These are phyloP conservation scores for Cercophora samala DNA, from an alignment of 495 filamentous ascomycete genomes.

Conservation along the genomic window DNA sequence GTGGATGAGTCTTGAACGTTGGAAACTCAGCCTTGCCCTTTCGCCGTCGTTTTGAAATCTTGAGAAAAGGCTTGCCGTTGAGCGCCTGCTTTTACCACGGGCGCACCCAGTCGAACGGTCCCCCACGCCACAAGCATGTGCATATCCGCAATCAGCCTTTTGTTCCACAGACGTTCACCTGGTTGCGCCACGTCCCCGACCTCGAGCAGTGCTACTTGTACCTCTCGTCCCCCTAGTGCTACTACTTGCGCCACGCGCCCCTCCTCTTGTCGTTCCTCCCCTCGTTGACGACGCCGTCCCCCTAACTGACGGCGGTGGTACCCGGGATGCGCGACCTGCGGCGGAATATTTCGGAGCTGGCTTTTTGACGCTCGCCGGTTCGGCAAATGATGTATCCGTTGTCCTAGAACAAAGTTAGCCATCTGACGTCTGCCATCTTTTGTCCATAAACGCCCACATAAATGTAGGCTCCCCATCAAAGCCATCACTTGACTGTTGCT, in stretches of 20 bases:
- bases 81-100: neutral
- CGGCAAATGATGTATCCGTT: conserved; percentile 90
- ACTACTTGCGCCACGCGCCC: conserved; percentile 30
- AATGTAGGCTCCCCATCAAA: conserved; percentile 74
- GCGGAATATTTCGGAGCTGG: conserved; percentile 59
- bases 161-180: conserved; percentile 21
- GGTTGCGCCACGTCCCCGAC: conserved; percentile 38
- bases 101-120: neutral
- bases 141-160: neutral
- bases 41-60: no score
- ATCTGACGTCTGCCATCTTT: conserved; percentile 6
- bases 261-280: conserved; percentile 31
- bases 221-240: conserved; percentile 31
- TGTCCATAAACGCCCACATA: conserved; percentile 56
- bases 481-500: conserved; percentile 24
- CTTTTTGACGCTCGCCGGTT: conserved; percentile 71
- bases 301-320: conserved; percentile 40
- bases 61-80: no score
- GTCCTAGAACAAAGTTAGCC: conserved; percentile 57
- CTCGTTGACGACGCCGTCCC: conserved; percentile 30
- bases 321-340: conserved; percentile 44
- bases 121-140: neutral
- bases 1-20: conserved; percentile 14
- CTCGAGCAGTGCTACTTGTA: conserved; percentile 46
- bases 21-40: neutral